Evolutionary conservation across 768 basidiomycete species (phyloP).

Genomic region (Suillus subluteus): DNA sequence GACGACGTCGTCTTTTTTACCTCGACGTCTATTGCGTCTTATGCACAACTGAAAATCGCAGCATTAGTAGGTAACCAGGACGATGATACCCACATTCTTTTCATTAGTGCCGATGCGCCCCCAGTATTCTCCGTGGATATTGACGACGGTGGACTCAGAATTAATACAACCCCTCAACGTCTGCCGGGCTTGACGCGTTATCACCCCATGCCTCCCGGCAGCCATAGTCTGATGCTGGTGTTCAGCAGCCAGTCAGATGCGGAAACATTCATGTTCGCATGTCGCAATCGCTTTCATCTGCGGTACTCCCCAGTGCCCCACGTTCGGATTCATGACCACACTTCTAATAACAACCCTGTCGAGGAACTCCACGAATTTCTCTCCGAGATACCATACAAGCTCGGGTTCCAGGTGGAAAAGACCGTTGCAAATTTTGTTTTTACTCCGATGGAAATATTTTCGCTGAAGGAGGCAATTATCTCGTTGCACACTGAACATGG

Average conservation of each 20-base stretch:
- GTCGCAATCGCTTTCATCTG: slow-evolving; percentile 26
- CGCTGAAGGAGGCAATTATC: slow-evolving; percentile 23
- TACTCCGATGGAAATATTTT: slow-evolving; percentile 23
- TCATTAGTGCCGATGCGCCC: slow-evolving; percentile 37
- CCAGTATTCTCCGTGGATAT: slow-evolving; percentile 27
- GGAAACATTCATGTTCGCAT: slow-evolving; percentile 32
- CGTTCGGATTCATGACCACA: slow-evolving; percentile 24
- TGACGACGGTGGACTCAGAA: background rate
- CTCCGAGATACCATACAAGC: slow-evolving; percentile 31
- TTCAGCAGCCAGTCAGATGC: slow-evolving; percentile 31
- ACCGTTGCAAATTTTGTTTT: slow-evolving; percentile 35
- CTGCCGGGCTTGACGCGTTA: slow-evolving; percentile 30
- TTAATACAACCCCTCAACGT: slow-evolving; percentile 17
- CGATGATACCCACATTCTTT: slow-evolving; percentile 24
- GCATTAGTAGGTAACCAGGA: slow-evolving; percentile 22
- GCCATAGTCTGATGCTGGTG: slow-evolving; percentile 32
- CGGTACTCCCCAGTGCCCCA: slow-evolving; percentile 10
- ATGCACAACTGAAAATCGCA: slow-evolving; percentile 24
- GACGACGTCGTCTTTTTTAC: too few relatives aligned
- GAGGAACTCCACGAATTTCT: slow-evolving; percentile 28
- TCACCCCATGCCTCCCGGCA: slow-evolving; percentile 31
- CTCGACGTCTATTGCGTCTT: slow-evolving; percentile 22
- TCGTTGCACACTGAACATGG: slow-evolving; percentile 22
- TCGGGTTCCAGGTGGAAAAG: slow-evolving; percentile 45
- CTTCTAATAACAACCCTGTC: slow-evolving; percentile 12